Base-by-base conservation (phyloP, 768 basidiomycete genomes). In the Stropharia rugosoannulata region DNA sequence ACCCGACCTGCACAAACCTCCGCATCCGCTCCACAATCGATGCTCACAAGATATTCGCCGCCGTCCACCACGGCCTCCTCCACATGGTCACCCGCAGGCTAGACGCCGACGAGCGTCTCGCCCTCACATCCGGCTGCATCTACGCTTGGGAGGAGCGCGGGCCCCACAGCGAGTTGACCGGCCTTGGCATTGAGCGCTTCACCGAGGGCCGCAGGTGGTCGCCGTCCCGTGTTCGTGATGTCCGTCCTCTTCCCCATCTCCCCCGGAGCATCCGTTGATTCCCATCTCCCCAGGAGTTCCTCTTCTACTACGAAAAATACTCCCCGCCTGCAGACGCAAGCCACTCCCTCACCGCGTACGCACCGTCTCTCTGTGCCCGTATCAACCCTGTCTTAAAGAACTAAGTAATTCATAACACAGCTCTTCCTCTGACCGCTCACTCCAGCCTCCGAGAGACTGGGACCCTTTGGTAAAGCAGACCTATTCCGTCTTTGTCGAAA, bases 161-260 rank as follows among this genome's bases (percentile, higher is more conserved):
- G 19, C 85, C 88, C 13, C 83, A 85, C 61, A 81, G 81, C 19
- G 90, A 90, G 68, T 82, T 89, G 12, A 88, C 86, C 2, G 89
- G 89, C 12, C 77, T 90, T 32, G 87, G 89, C 29, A 93, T 93
- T 65, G 91, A 93, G 65, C 81, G 90, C 27, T 93, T 90, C 70
- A 93, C 90, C 4, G 90, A 93, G 67, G 90, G 90, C 19, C 80
- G 86, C 63, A 80, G 86, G 60, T 93, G 90, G 90, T 88, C 87
- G 40, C 85, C 90, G 39, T 90, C 89, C 47, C 83, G 90, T 53
- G 89, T 93, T 55, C 81, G 90, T 69, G 90, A 93, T 69, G 89
- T 89, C 64, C 57, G 85, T 72, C 44, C 65, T 51, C 45, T 49
- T 22, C 32, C 44, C 51, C 49, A 54, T 47, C 54, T 56, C 42